These are phyloP conservation scores for Chimonanthus praecox DNA, from an alignment of 164 flowering plant species.

Conservation along the genomic window DNA sequence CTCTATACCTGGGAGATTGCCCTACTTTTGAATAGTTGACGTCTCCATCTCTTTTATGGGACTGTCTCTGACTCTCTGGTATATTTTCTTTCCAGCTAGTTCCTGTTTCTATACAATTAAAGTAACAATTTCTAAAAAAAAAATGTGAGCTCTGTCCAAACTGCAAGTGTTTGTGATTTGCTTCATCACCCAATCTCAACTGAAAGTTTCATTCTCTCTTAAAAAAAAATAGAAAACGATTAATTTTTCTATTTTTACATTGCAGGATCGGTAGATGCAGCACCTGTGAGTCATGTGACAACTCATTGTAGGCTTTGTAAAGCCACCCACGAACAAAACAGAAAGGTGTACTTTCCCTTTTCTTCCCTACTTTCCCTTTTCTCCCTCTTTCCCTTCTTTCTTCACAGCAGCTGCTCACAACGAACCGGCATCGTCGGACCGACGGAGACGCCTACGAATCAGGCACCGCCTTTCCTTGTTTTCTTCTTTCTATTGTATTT, in stretches of 20 bases:
- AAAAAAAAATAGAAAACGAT: neutral
- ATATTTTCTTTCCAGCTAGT: neutral
- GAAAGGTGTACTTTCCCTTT: too few species aligned
- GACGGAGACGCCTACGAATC: too few species aligned
- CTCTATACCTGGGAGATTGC: neutral
- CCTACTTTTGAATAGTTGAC: neutral
- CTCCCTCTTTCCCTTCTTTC: too few species aligned
- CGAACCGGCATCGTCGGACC: too few species aligned
- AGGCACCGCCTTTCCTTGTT: too few species aligned
- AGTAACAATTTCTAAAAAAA: too few species aligned
- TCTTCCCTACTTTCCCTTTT: too few species aligned
- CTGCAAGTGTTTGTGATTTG: neutral
- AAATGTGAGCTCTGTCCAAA: neutral
- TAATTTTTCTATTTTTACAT: neutral
- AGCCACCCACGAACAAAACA: too few species aligned
- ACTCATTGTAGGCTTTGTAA: too few species aligned
- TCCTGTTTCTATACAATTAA: neutral
- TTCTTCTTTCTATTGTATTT: too few species aligned
- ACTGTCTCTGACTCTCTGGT: neutral
- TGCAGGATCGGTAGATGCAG: conserved; percentile 16
- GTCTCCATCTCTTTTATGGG: neutral
- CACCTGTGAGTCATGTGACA: conserved; percentile 9
- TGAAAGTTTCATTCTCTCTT: neutral
- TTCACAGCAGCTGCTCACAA: too few species aligned
- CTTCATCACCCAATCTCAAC: neutral